Evolutionary conservation across 805 yeast genomes (phyloP), one percentile per base, ranked within the genome.

Genomic region (Kurtzmaniella fragi): DNA sequence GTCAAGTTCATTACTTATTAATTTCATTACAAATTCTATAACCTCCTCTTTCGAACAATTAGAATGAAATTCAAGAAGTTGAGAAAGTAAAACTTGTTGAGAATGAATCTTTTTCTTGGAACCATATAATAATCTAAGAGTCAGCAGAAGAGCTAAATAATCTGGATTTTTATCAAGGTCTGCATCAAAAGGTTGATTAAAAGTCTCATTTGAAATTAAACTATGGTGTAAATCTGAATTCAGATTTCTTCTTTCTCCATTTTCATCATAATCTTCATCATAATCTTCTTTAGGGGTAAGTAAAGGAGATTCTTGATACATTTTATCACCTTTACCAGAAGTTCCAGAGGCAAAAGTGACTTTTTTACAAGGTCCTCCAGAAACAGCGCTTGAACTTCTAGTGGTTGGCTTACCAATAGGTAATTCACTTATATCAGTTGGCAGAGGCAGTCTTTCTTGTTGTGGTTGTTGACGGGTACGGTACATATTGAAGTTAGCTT

Each of bases 211-310:
- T 11, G n/a, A 15, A 14, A 14, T 23, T 23, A 12, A 16, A 29
- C 15, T 10, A 10, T 10, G 37, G 15, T 8, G 14, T 12, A 20
- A n/a, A 11, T 10, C 26, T n/a, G 12, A 28, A 17, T 6, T 15
- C 8, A 5, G 17, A 7, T 28, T 8, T n/a, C 26, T 17, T 14
- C 17, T 13, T 17, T 32, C n/a, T 16, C 17, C 27, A 9, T 37
- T 34, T 7, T 37, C 52, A 15, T 52, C 53, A 23, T 54, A 53
- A 41, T 57, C 56, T 23, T 59, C 64, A 38, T 64, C 62, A 35
- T 63, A 65, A 28, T 66, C 73, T 17, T 67, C 68, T 42, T 64
- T 66, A 4, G 73, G 73, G 2, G 73, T 67, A 37, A 67, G 53
- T 27, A 67, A 54, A 5, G 70, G 71, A 32, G 64, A 56, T 40